phyloP scores from a whole-genome alignment of 345 rosid genomes.

The Draba incana region DNA sequence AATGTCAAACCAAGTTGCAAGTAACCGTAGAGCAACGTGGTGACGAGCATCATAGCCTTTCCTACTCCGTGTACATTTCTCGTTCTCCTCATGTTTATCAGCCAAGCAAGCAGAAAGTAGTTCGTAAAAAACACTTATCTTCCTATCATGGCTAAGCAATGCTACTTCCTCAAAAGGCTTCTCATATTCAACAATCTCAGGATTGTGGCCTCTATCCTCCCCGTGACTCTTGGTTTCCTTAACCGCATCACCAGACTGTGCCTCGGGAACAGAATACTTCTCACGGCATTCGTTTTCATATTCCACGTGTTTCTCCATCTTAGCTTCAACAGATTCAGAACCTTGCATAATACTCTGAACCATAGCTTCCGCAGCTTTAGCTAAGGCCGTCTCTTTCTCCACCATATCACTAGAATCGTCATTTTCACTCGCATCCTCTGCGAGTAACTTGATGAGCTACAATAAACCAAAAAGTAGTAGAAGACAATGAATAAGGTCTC shows the following conservation, averaged over 20 bases:
- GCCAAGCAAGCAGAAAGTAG: slow-evolving; percentile 94
- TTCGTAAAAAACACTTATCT: slow-evolving; percentile 78
- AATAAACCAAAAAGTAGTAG: slow-evolving; percentile 14
- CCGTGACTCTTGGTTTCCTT: slow-evolving; percentile 9
- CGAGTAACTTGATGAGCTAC: slow-evolving; percentile 76
- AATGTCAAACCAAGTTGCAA: slow-evolving; percentile 86
- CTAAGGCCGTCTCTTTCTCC: slow-evolving; percentile 69
- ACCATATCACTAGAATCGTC: slow-evolving; percentile 51
- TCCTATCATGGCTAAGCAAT: slow-evolving; percentile 71
- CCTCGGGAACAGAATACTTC: slow-evolving; percentile 53
- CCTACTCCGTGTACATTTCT: slow-evolving; percentile 54
- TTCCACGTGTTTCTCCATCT: slow-evolving; percentile 71
- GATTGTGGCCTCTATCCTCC: slow-evolving; percentile 1
- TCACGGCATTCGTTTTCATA: slow-evolving; percentile 75
- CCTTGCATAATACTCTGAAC: slow-evolving; percentile 52
- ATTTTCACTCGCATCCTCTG: slow-evolving; percentile 55
- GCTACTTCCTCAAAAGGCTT: slow-evolving; percentile 63
- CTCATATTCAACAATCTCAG: slow-evolving; percentile 44
- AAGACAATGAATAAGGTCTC: slow-evolving; percentile 10
- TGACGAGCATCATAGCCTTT: slow-evolving; percentile 95
- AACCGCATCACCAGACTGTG: slow-evolving; percentile 44
- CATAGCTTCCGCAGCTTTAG: slow-evolving; percentile 74
- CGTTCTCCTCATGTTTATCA: slow-evolving; percentile 56
- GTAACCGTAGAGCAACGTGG: slow-evolving; percentile 80
- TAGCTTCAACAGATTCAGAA: slow-evolving; percentile 56